Base-by-base conservation (phyloP, 176 grass and related monocot genomes). In the Hordeum vulgare region DNA sequence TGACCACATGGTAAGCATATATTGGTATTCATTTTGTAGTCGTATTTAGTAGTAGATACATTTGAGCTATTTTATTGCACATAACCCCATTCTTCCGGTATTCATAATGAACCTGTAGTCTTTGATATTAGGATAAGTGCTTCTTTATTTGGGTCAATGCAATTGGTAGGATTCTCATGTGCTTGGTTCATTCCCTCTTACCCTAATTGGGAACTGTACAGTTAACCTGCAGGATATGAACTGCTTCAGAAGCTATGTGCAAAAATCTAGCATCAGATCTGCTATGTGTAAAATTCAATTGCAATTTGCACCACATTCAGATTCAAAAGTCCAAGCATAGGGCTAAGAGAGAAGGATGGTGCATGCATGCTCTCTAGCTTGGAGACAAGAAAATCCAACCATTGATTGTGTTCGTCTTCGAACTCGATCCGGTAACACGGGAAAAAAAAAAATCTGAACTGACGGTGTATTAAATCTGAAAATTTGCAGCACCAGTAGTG, bases 131-230 rank as follows among this genome's bases (percentile, higher is more conserved):
- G 40, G 40, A 28, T 78, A 73, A 67, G 44, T 79, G 35, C 83
- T 90, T 86, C 11, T 83, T 86, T 86, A 90, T 74, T 68, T 86
- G 67, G 84, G 88, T 90, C 88, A 90, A 90, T 80, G 75, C 62
- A 79, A 74, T 79, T 73, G 80, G 76, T 79, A 79, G 88, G 84
- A 62, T 86, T 75, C 66, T 74, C 84, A 86, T 86, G 84, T 90
- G 84, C 83, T 71, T 78, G 81, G 81, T 91, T 87, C 89, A 85
- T 91, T 81, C 81, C 85, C 85, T 81, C 81, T 88, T 77, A 77
- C 85, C 81, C 85, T 88, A 78, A 81, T 85, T 8, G 81, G 81
- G 85, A 81, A 91, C 37, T 91, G 89, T 18, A 86, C 57, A 90
- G 49, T 11, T 40, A 70, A 57, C 67, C 8, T 71, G 25, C 35